These are phyloP conservation scores for Paramecium caudatum DNA, from an alignment of 73 alveolate species.

Conservation along the genomic window DNA sequence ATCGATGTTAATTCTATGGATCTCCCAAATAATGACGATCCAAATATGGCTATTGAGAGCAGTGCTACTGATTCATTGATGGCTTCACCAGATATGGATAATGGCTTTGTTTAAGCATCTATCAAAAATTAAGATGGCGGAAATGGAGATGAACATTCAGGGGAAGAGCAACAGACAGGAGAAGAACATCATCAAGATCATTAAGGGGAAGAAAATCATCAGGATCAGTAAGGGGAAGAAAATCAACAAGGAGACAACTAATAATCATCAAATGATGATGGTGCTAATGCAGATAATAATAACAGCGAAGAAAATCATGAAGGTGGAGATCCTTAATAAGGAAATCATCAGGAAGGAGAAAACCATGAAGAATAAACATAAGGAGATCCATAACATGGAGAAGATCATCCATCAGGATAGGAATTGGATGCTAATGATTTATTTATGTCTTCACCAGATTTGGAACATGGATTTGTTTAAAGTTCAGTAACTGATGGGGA, in stretches of 20 bases:
- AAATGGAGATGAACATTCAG: background rate
- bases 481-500: background rate
- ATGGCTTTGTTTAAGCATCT: background rate
- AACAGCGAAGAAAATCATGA: background rate
- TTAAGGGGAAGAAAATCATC: background rate
- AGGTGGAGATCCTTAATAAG: background rate
- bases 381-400: background rate
- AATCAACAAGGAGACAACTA: background rate
- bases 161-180: background rate
- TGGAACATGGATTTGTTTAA: background rate
- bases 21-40: conserved; percentile 36
- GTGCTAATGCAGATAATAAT: background rate
- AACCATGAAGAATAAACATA: background rate
- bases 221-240: background rate
- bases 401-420: background rate
- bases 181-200: background rate
- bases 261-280: background rate
- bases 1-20: no score
- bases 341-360: background rate
- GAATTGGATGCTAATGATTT: background rate
- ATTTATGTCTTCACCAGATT: background rate
- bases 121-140: background rate
- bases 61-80: background rate
- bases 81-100: conserved; percentile 12
- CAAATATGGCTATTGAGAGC: conserved; percentile 25